Conservation (phyloP, 129 eudicot species). For the Chrysanthemum makinoi region DNA sequence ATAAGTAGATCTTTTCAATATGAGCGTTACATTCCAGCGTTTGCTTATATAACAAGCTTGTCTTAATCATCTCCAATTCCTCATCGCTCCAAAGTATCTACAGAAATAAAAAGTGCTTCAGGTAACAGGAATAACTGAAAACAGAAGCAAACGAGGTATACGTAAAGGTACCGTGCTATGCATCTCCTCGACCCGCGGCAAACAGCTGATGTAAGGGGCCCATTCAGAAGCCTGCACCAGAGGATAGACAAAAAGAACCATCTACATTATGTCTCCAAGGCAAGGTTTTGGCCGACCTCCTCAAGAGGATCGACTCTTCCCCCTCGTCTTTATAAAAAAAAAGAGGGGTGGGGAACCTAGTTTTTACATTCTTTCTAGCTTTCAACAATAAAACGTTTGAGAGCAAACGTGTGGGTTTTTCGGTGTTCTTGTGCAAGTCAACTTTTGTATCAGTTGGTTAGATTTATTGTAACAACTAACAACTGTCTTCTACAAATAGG, state of each 20-base stretch:
- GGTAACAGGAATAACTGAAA: neutral
- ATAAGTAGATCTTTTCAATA: conserved; percentile 51
- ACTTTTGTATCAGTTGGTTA: too few relatives aligned
- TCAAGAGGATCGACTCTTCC: too few relatives aligned
- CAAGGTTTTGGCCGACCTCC: too few relatives aligned
- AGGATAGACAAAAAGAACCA: neutral
- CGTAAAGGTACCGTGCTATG: conserved; percentile 62
- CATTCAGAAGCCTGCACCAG: conserved; percentile 62
- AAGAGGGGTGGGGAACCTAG: too few relatives aligned
- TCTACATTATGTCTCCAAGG: neutral
- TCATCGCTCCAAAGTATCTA: conserved; percentile 76
- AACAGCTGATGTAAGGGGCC: conserved; percentile 79
- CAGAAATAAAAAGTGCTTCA: conserved; percentile 3
- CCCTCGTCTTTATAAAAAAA: too few relatives aligned
- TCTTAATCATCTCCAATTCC: conserved; percentile 67
- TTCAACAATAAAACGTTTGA: too few relatives aligned
- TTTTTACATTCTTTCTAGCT: too few relatives aligned
- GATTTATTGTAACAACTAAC: too few relatives aligned
- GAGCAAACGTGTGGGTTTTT: too few relatives aligned
- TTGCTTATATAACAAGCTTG: conserved; percentile 54
- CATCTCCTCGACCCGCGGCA: conserved; percentile 63
- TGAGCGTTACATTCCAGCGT: conserved; percentile 48
- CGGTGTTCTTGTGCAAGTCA: too few relatives aligned
- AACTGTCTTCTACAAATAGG: too few relatives aligned
- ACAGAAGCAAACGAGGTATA: neutral